Conservation (phyloP, 2,329 filamentous ascomycete genomes). For the Cercospora beticola region DNA sequence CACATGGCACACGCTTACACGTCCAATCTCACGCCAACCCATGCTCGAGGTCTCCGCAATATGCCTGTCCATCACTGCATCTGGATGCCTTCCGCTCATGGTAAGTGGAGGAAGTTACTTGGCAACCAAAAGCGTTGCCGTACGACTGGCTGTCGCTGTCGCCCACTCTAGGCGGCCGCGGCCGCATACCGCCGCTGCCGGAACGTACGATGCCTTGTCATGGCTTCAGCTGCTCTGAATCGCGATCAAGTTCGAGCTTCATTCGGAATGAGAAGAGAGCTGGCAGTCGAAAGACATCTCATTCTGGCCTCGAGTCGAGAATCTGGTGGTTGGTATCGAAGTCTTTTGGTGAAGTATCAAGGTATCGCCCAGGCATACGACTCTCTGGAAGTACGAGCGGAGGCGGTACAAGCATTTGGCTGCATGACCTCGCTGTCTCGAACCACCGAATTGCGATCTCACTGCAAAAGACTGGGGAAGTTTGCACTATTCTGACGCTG, state of each 20-base stretch:
- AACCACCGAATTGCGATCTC: neutral
- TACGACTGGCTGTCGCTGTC: slow-evolving; percentile 6
- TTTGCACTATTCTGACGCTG: slow-evolving; percentile 5
- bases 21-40: slow-evolving; percentile 7
- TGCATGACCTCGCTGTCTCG: slow-evolving; percentile 1
- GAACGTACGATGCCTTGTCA: neutral
- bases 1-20: slow-evolving; percentile 10
- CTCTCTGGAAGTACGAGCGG: neutral
- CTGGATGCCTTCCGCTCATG: neutral
- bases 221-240: slow-evolving; percentile 1
- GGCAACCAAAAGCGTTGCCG: slow-evolving; percentile 11
- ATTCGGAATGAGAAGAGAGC: neutral
- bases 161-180: neutral
- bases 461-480: neutral
- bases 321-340: slow-evolving; percentile 7
- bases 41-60: slow-evolving; percentile 9
- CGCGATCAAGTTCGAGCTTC: neutral
- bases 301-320: neutral
- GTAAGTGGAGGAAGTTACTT: neutral
- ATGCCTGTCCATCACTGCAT: neutral
- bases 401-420: slow-evolving; percentile 3
- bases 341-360: slow-evolving; percentile 1
- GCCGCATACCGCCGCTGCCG: neutral
- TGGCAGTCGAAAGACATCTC: neutral
- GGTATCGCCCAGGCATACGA: neutral